A percentile compares a stretch with the other conserved stretches of the same genome.
Evolutionary conservation across 2,329 filamentous ascomycete genomes (phyloP).

Genomic region (Pezicula carpinea): DNA sequence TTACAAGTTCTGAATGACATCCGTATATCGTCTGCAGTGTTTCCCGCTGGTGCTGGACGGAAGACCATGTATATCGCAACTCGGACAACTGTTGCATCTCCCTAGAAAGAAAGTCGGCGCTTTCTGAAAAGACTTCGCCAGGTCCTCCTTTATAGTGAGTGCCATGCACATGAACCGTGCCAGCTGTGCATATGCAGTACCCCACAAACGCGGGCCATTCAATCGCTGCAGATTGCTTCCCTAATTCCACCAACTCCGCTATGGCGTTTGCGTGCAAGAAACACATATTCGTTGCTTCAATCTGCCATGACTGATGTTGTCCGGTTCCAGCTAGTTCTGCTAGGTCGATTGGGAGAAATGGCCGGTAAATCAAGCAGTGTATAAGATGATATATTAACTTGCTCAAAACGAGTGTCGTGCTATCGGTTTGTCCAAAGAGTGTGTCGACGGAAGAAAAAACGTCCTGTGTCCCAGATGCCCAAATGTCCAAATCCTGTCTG

Average conservation of each 20-base stretch:
- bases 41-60: conserved; percentile 74
- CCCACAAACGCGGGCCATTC: conserved; percentile 86
- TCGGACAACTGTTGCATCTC: conserved; percentile 79
- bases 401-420: conserved; percentile 73
- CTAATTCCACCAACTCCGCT: conserved; percentile 74
- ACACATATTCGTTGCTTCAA: conserved; percentile 84
- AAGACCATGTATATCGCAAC: conserved; percentile 70
- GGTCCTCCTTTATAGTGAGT: conserved; percentile 61
- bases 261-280: conserved; percentile 85
- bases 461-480: conserved; percentile 77
- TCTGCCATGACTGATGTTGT: conserved; percentile 89
- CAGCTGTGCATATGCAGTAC: conserved; percentile 81
- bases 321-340: conserved; percentile 74
- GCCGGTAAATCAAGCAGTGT: conserved; percentile 81
- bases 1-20: conserved; percentile 77
- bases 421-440: conserved; percentile 73
- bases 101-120: conserved; percentile 65
- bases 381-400: conserved; percentile 85
- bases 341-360: conserved; percentile 80
- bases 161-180: conserved; percentile 83
- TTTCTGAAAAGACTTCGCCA: conserved; percentile 49
- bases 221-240: conserved; percentile 63
- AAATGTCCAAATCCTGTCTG: conserved; percentile 76
- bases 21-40: conserved; percentile 73
- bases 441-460: conserved; percentile 71